Base-by-base conservation (phyloP, 345 rosid species). In the Excoecaria agallocha region DNA sequence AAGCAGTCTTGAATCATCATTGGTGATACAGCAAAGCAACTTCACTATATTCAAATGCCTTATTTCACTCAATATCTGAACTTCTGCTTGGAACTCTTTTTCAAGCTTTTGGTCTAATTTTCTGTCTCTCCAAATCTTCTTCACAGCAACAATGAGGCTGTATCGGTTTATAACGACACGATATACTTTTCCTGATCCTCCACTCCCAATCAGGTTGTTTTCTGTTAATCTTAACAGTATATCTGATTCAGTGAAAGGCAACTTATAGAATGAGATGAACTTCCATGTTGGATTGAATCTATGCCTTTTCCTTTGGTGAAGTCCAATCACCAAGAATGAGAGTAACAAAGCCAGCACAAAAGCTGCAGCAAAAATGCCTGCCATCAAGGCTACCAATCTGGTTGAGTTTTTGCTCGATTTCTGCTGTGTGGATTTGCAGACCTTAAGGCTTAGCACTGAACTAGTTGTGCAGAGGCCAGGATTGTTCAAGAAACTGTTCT, bases 401-500 rank as follows among this genome's bases (percentile, higher is more conserved):
- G 66, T 65, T 20, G 81, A 75, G 9, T 8, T 13, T 48, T 55
- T 68, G 51, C 57, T 75, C 25, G 81, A 65, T 35, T 72, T 75
- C 25, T 15, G 61, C 9, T 72, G 46, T 22, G 30, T 68, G 62
- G 74, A 38, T 56, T 38, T 48, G 82, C 91, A 87, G 46, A 43
- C 39, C 13, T 48, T 55, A 54, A 90, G 82, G 74, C 75, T 74
- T 37, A 79, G 50, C 0, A 25, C 13, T 22, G 85, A 52, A 60
- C 57, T 77, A 24, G 45, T 38, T 38, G 89, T 49, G 68, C 91
- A 90, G 3, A 88, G 88, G 41, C 82, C 89, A 6, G 89, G 76
- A 59, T 88, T 90, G 81, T 80, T 76, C 67, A 87, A 72, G 81
- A 87, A 90, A 74, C 91, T 84, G 61, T 11, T 25, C 38, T 66